Evolutionary conservation across 306 rosid genomes (phyloP).

Genomic region (Citrullus colocynthis): DNA sequence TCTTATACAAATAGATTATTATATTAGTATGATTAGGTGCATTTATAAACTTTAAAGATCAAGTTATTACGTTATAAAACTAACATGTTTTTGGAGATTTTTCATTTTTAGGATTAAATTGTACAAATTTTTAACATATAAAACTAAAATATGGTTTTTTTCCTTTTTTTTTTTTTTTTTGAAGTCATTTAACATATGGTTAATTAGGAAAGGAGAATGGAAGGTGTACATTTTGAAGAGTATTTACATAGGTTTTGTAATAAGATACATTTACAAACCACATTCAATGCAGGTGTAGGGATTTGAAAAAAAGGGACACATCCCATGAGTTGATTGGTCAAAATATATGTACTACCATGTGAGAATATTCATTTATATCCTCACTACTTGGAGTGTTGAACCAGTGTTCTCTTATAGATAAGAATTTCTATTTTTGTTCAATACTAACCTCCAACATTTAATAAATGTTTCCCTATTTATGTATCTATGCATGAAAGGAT

Average conservation of each 20-base stretch:
- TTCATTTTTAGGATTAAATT: too few species aligned
- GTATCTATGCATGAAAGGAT: background rate
- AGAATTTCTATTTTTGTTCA: conserved; percentile 5
- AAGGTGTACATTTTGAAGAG: background rate
- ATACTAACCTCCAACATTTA: background rate
- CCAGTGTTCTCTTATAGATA: background rate
- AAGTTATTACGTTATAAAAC: too few species aligned
- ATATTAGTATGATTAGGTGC: too few species aligned
- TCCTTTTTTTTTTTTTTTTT: too few species aligned
- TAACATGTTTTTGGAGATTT: too few species aligned
- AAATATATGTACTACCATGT: background rate
- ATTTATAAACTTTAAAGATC: too few species aligned
- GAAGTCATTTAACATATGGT: background rate
- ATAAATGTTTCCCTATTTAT: background rate
- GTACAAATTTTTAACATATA: too few species aligned
- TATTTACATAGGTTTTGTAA: background rate
- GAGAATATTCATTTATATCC: background rate
- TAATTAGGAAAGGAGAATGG: background rate
- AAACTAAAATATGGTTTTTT: too few species aligned
- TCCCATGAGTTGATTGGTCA: background rate
- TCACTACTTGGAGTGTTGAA: conserved; percentile 5
- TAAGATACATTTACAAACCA: background rate
- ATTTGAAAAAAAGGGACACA: background rate
- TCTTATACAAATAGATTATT: too few species aligned
- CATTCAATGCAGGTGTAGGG: background rate